phyloP scores from a whole-genome alignment of 164 flowering plant species.

The Amborella trichopoda region DNA sequence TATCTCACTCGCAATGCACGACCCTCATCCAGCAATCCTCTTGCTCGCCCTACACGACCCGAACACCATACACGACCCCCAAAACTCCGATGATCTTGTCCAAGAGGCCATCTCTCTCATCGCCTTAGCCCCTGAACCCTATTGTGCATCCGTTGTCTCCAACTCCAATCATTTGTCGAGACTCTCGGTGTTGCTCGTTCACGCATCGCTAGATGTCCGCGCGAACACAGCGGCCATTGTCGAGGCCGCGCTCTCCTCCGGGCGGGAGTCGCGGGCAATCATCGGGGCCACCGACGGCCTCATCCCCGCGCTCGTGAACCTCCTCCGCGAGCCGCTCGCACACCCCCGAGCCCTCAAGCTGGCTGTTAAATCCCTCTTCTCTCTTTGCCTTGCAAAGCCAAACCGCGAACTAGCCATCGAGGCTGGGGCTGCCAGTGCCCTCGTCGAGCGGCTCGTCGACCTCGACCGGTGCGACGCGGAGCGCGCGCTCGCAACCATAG shows the following conservation, averaged over 20 bases:
- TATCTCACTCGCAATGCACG: slow-evolving; percentile 16
- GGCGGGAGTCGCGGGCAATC: slow-evolving; percentile 39
- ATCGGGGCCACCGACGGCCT: slow-evolving; percentile 37
- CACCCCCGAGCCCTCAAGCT: slow-evolving; percentile 47
- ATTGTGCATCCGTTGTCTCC: slow-evolving; percentile 37
- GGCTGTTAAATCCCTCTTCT: slow-evolving; percentile 64
- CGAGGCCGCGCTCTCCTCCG: slow-evolving; percentile 46
- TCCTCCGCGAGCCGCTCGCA: slow-evolving; percentile 26
- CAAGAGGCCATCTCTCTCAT: slow-evolving; percentile 57
- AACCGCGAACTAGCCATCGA: slow-evolving; percentile 51
- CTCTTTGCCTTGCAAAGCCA: slow-evolving; percentile 61
- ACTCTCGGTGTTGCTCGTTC: slow-evolving; percentile 34
- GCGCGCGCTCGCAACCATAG: slow-evolving; percentile 83
- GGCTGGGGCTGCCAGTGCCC: slow-evolving; percentile 63
- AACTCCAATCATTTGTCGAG: slow-evolving; percentile 29
- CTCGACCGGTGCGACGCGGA: slow-evolving; percentile 80
- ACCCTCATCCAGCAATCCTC: background rate
- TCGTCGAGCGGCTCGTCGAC: slow-evolving; percentile 51
- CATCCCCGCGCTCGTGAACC: slow-evolving; percentile 44
- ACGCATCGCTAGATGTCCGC: slow-evolving; percentile 51
- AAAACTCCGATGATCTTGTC: too few relatives aligned
- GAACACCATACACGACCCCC: background rate
- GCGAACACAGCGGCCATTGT: slow-evolving; percentile 67
- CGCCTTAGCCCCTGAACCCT: slow-evolving; percentile 48
- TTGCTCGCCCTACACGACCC: slow-evolving; percentile 21